Conservation (phyloP, 768 basidiomycete species). For the Nevesoporus exiguus region DNA sequence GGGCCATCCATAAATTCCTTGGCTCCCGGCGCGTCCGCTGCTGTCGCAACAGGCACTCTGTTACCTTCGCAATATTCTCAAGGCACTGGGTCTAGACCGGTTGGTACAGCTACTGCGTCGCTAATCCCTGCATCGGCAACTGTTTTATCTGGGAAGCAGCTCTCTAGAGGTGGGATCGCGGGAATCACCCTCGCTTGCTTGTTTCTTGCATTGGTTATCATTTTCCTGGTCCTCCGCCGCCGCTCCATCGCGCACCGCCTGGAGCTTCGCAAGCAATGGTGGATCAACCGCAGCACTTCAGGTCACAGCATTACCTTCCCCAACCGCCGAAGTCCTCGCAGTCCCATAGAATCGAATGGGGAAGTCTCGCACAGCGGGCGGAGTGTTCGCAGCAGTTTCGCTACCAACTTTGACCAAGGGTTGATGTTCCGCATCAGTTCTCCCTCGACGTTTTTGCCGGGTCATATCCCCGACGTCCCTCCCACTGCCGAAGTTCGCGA, state of each 20-base stretch:
- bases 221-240: conserved; percentile 45
- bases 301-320: conserved; percentile 3
- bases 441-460: conserved; percentile 6
- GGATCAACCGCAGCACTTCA: conserved; percentile 32
- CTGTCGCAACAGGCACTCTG: background rate
- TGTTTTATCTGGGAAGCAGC: conserved; percentile 21
- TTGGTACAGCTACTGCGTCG: conserved; percentile 12
- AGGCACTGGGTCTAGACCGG: conserved; percentile 10
- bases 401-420: conserved; percentile 53
- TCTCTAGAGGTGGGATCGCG: conserved; percentile 47
- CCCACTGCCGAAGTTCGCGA: conserved; percentile 56
- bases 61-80: conserved; percentile 3
- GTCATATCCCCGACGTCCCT: conserved; percentile 40
- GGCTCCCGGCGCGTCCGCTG: background rate
- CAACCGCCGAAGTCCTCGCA: conserved; percentile 11
- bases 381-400: conserved; percentile 59
- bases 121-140: conserved; percentile 4
- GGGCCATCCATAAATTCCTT: background rate
- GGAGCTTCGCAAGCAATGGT: conserved; percentile 45
- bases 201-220: conserved; percentile 31
- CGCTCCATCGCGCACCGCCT: conserved; percentile 42
- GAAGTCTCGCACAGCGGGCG: conserved; percentile 21
- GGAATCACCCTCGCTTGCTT: conserved; percentile 38
- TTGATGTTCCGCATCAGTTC: conserved; percentile 24
- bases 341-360: conserved; percentile 12